Evolutionary conservation across 2,329 filamentous ascomycete species (phyloP), one percentile per base, ranked within the genome.

Genomic region (Pseudogymnoascus pannorum): DNA sequence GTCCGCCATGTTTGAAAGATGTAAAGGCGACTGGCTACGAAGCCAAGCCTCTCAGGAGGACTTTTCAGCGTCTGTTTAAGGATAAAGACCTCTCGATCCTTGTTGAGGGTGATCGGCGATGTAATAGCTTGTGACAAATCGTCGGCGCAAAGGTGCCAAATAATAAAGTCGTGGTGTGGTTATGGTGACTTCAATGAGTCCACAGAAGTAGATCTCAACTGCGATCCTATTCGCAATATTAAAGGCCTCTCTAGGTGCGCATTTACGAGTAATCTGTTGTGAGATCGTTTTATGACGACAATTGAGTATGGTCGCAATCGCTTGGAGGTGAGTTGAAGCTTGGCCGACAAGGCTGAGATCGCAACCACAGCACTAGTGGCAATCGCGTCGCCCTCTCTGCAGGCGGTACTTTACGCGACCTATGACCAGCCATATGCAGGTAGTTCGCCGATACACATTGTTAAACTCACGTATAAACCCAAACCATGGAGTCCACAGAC

Each of bases 1-100:
- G 54, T 72, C 70, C 4, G 67, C 58, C 68, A 69, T 69, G n/a
- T 31, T 54, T 1, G 6, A 12, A 31, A 18, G 24, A 3, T 1
- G 48, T 18, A 54, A 2, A 1, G 48, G 26, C n/a, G 48, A 18
- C 48, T 5, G 48, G 48, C 48, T 31, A 7, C 4, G 9, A 31
- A 54, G 48, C 48, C 48, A 54, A 54, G 26, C 24, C 48, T 54
- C n/a, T 54, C 9, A 9, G 14, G 24, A 31, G n/a, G n/a, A 3
- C 18, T 26, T 54, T 54, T 54, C 48, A 54, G 1, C 5, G 48
- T 54, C 8, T 20, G n/a, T 31, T 7, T 18, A 4, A 18, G 2
- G 26, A 18, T 54, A 18, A 14, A 31, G 24, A 4, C 48, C n/a
- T 7, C 26, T 54, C n/a, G 24, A 12, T 54, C 26, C n/a, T 54